Conservation (phyloP, 2,329 filamentous ascomycete species). For the Scedosporium boydii region DNA sequence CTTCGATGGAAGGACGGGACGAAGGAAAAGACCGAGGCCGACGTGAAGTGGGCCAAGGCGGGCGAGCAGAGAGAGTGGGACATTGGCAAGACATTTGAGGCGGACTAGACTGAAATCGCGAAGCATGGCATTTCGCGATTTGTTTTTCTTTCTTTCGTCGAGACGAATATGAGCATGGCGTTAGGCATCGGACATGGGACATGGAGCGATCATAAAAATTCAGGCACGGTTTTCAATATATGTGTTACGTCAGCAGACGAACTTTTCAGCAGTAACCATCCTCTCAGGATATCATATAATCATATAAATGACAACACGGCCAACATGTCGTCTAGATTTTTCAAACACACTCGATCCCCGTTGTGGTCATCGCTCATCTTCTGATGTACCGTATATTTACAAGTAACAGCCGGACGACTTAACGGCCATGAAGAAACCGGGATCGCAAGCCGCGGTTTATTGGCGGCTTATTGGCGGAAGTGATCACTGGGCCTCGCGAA, state of each 20-base stretch:
- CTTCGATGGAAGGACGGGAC: slow-evolving; percentile 59
- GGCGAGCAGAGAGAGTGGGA: slow-evolving; percentile 59
- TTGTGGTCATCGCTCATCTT: no score
- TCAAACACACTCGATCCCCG: no score
- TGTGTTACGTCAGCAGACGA: not conserved
- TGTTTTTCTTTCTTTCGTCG: not conserved
- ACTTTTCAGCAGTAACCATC: not conserved
- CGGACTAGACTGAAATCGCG: not conserved
- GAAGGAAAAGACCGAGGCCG: slow-evolving; percentile 41
- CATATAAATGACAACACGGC: not conserved
- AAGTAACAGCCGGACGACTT: no score
- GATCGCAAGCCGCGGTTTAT: no score
- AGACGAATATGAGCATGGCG: not conserved
- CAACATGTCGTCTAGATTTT: no score
- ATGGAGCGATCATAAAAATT: not conserved
- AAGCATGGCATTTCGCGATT: not conserved
- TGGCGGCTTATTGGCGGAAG: no score
- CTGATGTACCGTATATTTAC: no score
- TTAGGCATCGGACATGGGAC: not conserved
- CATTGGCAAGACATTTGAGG: slow-evolving; percentile 34
- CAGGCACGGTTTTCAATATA: not conserved
- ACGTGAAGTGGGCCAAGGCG: slow-evolving; percentile 62
- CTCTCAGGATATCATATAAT: not conserved
- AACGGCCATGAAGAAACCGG: no score
- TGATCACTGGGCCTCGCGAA: no score